These are phyloP conservation scores for Piromyces finnis DNA, from an alignment of 192 early-diverging fungal species.

Conservation along the genomic window DNA sequence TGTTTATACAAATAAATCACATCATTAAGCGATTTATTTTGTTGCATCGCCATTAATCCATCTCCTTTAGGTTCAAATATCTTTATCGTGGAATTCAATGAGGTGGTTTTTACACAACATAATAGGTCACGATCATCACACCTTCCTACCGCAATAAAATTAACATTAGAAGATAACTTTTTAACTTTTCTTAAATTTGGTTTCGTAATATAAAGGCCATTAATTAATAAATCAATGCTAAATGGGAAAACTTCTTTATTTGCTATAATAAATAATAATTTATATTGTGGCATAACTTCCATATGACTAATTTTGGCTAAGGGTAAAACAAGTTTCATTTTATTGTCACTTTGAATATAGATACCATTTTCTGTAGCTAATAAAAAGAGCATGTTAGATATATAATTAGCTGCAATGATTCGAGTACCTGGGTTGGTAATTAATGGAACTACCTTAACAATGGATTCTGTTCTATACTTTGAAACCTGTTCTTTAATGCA, in stretches of 20 bases:
- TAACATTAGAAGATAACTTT: slow-evolving; percentile 38
- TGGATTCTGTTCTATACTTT: background rate
- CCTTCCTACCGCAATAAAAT: slow-evolving; percentile 56
- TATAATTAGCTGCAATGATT: background rate
- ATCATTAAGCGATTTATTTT: background rate
- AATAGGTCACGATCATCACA: slow-evolving; percentile 36
- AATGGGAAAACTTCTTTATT: background rate
- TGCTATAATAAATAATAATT: background rate
- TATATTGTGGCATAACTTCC: background rate
- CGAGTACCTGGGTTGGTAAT: background rate
- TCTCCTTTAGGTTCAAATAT: background rate
- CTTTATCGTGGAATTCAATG: slow-evolving; percentile 35
- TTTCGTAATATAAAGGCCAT: background rate
- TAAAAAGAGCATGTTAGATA: background rate
- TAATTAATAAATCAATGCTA: background rate
- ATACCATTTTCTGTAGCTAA: background rate
- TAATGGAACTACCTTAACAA: background rate
- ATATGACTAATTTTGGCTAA: background rate
- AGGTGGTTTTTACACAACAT: slow-evolving; percentile 51
- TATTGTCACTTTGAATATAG: background rate
- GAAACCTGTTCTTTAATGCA: slow-evolving; percentile 40
- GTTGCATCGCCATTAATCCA: background rate
- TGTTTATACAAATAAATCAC: slow-evolving; percentile 5
- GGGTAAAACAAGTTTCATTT: background rate
- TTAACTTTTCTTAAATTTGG: background rate